Evolutionary conservation across 2,329 filamentous ascomycete species (phyloP), one percentile per base, ranked within the genome.

Genomic region (Exophiala sideris): DNA sequence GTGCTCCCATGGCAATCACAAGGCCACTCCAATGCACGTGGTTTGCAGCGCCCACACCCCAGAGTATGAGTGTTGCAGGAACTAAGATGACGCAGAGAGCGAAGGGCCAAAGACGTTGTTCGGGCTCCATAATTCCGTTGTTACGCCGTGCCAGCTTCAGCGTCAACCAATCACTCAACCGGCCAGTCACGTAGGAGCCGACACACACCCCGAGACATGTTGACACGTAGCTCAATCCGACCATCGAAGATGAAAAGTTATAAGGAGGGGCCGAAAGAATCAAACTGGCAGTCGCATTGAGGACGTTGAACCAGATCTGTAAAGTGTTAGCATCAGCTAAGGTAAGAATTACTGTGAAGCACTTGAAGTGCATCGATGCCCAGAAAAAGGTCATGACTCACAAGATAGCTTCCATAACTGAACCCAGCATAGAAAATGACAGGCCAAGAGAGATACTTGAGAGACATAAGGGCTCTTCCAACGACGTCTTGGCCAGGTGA

Each of bases 41-140:
- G 32, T 77, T 70, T 32, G 75, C 74, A 2, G 78, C 76, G 5
- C 78, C 78, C 0, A 80, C 74, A 18, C 79, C 79, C 76, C 77
- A 80, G 1, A 79, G 67, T 39, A 79, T 71, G 3, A 79, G 65
- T 0, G 70, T 72, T 8, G 67, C 70, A 0, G 77, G 75, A 4
- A 78, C 66, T n/a, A 79, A 59, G 5, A 80, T 53, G n/a, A 73
- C 53, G 9, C 71, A 73, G 0, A 68, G 52, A 20, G 36, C 48
- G 4, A 66, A 61, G 0, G 61, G 62, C 57, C 63, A 64, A 9
- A 67, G 59, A 8, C 65, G 59, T n/a, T 65, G 61, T 34, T 67
- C 65, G 1, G 65, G 56, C 35, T 67, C 65, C 36, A 62, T 62
- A 16, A 66, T 62, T 18, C 65, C 65, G 3, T 58, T 56, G 50